These are phyloP conservation scores for Pneumocystis jirovecii DNA, from an alignment of 1,139 yeast genomes.

Conservation along the genomic window DNA sequence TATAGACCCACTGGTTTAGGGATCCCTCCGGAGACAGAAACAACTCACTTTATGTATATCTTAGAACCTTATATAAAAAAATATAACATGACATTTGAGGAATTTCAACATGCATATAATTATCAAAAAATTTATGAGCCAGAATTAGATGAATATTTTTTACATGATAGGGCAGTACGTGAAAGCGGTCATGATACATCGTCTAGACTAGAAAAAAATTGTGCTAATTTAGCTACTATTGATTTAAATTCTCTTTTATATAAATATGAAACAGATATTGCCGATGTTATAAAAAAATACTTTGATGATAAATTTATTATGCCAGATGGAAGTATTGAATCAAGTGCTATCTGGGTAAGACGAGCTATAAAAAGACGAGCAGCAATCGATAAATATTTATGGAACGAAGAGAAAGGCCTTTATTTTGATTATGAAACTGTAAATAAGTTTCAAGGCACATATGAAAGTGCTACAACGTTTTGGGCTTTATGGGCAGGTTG, in stretches of 20 bases:
- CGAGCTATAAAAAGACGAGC: conserved; percentile 42
- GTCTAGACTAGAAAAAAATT: conserved; percentile 75
- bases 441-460: conserved; percentile 39
- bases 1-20: conserved; percentile 85
- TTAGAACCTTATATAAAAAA: conserved; percentile 56
- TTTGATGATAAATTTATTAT: conserved; percentile 37
- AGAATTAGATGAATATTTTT: conserved; percentile 67
- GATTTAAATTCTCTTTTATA: conserved; percentile 76
- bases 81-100: conserved; percentile 45
- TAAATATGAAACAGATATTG: conserved; percentile 82
- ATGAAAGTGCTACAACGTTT: conserved; percentile 80
- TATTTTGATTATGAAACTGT: conserved; percentile 75
- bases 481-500: conserved; percentile 86
- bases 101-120: conserved; percentile 60
- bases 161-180: conserved; percentile 89
- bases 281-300: conserved; percentile 41
- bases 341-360: conserved; percentile 44
- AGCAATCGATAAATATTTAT: conserved; percentile 52
- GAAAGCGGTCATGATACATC: conserved; percentile 96
- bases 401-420: conserved; percentile 71
- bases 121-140: conserved; percentile 55
- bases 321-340: conserved; percentile 27
- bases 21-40: conserved; percentile 92
- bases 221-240: conserved; percentile 81
- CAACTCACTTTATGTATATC: conserved; percentile 68